Base-by-base conservation (phyloP, 2,329 filamentous ascomycete genomes). In the Claviceps sp. region DNA sequence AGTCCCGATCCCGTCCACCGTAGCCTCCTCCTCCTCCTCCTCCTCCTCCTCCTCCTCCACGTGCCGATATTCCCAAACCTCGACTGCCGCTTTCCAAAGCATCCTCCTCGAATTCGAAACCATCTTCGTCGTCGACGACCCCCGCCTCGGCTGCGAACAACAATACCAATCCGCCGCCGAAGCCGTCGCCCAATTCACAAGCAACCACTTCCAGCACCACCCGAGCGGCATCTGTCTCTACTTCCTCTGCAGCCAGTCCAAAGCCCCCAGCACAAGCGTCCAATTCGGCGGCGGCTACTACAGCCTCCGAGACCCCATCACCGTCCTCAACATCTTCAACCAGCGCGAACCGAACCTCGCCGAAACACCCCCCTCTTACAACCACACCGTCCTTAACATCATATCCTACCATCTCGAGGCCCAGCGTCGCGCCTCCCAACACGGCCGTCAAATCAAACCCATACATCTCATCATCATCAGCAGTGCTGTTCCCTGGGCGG, bases 121-220 rank as follows among this genome's bases (percentile, higher is more conserved):
- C 36, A 70, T 91, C 52, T 90, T 97, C 65, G 70, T 97, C 1
- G 88, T 97, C 62, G 91, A 97, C 63, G 91, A 97, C 71, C 89
- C 84, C n/a, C 80, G 81, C 5, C 90, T 85, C 59, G 97, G 97
- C 91, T 72, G 73, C 1, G 87, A 85, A 16, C 63, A 71, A n/a
- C 77, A 76, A 22, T 97, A 91, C 91, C 66, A 70, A 13, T 87
- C 96, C 65, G 87, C 87, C 0, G 70, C 76, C 26, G 71, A 76
- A 8, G 87, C 85, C 1, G 77, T 97, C 2, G 70, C 76, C 36
- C 74, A 80, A 47, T 89, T 97, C 61, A 78, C 88, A 0, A 88
- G 88, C 0, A 85, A 95, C 61, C 94, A 90, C 69, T 87, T 87
- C 1, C 65, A 72, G 4, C 82, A 87, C 65, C 91, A 97, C 64